Evolutionary conservation across 140 eudicot species (phyloP).

Genomic region (Stevia rebaudiana): DNA sequence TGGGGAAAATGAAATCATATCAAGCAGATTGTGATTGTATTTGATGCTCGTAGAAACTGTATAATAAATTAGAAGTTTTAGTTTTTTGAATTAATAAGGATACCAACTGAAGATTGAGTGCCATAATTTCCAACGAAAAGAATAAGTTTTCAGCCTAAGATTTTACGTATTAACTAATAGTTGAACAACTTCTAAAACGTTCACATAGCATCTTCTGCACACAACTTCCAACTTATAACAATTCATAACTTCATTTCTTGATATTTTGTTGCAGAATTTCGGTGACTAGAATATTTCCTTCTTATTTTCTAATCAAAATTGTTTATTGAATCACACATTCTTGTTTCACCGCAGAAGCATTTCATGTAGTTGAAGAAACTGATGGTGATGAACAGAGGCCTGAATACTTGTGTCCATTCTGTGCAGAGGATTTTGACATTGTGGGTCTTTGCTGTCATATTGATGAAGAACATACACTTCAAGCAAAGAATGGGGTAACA

Average conservation of each 20-base stretch:
- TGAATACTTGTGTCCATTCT: conserved; percentile 73
- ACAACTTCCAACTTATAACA: background rate
- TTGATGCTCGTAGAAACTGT: background rate
- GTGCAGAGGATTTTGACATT: conserved; percentile 77
- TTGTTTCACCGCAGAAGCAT: conserved; percentile 38
- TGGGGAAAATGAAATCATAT: background rate
- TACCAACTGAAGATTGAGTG: background rate
- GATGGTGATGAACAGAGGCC: conserved; percentile 56
- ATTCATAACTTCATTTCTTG: conserved; percentile 5
- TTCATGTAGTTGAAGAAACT: conserved; percentile 49
- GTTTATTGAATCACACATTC: conserved; percentile 13
- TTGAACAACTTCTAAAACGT: background rate
- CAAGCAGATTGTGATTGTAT: background rate
- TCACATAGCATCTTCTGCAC: background rate
- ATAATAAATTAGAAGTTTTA: background rate
- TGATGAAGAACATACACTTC: conserved; percentile 72
- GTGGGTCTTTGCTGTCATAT: conserved; percentile 92
- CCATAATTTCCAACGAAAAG: background rate
- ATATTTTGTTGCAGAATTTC: conserved; percentile 6
- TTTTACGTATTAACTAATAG: background rate
- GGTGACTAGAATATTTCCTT: background rate
- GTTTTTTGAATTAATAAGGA: background rate
- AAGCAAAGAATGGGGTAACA: conserved; percentile 71
- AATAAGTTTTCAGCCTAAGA: background rate
- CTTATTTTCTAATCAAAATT: background rate